Percentiles rank a stretch among this genome's conserved stretches.
Conservation (phyloP, 805 yeast genomes). For the Candida piceae region DNA sequence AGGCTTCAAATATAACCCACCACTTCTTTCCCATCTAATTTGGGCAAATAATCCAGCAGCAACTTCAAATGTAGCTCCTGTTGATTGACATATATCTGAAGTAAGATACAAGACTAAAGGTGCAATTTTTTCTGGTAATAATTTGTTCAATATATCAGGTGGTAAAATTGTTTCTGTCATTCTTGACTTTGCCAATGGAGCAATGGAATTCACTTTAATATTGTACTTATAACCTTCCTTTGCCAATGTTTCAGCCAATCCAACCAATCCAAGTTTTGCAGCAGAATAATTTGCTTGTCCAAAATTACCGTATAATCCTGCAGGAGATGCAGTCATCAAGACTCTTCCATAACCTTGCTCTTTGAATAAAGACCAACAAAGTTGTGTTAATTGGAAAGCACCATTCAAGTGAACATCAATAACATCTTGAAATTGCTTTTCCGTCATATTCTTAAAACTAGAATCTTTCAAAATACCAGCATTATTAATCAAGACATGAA, state of each 20-base stretch:
- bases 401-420: conserved; percentile 87
- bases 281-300: conserved; percentile 96
- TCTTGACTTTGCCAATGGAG: conserved; percentile 92
- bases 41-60: conserved; percentile 94
- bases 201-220: conserved; percentile 80
- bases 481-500: conserved; percentile 85
- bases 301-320: conserved; percentile 94
- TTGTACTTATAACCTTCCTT: conserved; percentile 88
- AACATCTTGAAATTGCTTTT: conserved; percentile 72
- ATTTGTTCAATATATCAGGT: conserved; percentile 70
- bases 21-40: conserved; percentile 90
- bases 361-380: conserved; percentile 89
- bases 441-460: conserved; percentile 80
- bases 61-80: conserved; percentile 80
- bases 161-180: conserved; percentile 93
- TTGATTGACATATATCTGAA: conserved; percentile 56
- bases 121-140: conserved; percentile 86
- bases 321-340: conserved; percentile 93
- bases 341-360: conserved; percentile 85
- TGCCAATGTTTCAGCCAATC: conserved; percentile 89
- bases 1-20: conserved; percentile 80
- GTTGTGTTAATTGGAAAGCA: conserved; percentile 75
- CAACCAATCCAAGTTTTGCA: conserved; percentile 85
- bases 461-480: conserved; percentile 94
- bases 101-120: conserved; percentile 82